These are phyloP conservation scores for Solanum etuberosum DNA, from an alignment of 257 asterid genomes.

Conservation along the genomic window DNA sequence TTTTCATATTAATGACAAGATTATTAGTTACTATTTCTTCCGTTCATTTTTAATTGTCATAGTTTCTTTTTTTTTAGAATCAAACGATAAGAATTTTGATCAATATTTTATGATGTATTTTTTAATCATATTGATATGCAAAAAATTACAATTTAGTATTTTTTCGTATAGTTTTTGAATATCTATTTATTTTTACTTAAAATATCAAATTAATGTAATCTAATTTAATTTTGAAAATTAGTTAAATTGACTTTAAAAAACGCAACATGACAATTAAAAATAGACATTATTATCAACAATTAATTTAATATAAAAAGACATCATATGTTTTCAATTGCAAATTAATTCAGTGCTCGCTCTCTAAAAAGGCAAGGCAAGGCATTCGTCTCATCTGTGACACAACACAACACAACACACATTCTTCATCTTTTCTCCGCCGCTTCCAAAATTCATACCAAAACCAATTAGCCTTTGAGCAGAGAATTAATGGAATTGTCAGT, in stretches of 20 bases:
- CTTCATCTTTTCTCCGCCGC: constrained; percentile 3
- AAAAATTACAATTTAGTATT: too few species aligned
- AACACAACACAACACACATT: background rate
- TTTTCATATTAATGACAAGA: background rate
- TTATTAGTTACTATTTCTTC: too few species aligned
- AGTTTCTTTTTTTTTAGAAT: too few species aligned
- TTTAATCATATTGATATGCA: background rate
- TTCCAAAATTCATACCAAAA: background rate
- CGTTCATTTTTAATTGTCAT: too few species aligned
- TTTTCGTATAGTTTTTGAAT: too few species aligned
- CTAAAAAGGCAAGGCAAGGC: background rate
- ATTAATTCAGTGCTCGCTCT: background rate
- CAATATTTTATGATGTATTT: too few species aligned
- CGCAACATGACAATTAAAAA: too few species aligned
- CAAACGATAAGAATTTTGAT: too few species aligned
- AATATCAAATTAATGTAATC: too few species aligned
- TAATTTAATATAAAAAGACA: background rate
- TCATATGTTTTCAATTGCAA: background rate
- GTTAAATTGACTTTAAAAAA: too few species aligned
- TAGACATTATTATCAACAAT: background rate
- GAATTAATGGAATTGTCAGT: background rate
- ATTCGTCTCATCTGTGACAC: background rate
- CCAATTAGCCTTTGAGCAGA: background rate
- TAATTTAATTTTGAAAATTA: too few species aligned
- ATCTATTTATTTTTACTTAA: too few species aligned